Evolutionary conservation across 805 yeast genomes (phyloP).

Genomic region (Lipomyces mesembrius): DNA sequence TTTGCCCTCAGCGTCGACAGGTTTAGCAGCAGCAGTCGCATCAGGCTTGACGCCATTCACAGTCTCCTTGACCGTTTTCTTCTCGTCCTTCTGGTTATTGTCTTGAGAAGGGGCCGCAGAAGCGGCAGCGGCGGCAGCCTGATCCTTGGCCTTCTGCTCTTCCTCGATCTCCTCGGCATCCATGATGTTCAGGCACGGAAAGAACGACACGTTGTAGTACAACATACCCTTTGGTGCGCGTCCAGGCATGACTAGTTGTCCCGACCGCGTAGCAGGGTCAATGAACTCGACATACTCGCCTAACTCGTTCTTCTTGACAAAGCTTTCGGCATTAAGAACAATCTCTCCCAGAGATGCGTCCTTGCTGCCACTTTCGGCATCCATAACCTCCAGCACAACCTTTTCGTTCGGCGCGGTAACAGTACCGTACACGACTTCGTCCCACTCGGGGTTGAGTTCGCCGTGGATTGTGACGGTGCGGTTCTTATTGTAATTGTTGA

Average conservation of each 20-base stretch:
- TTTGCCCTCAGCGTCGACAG: conserved; percentile 40
- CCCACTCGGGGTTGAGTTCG: conserved; percentile 80
- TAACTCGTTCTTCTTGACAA: conserved; percentile 64
- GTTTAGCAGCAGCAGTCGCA: conserved; percentile 15
- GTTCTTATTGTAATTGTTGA: conserved; percentile 75
- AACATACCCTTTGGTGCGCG: conserved; percentile 85
- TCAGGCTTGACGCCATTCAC: conserved; percentile 25
- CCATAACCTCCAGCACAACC: conserved; percentile 88
- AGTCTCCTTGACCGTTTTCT: too few species aligned
- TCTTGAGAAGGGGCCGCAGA: conserved; percentile 32
- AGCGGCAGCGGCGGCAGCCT: conserved; percentile 45
- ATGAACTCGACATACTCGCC: conserved; percentile 66
- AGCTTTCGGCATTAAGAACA: conserved; percentile 66
- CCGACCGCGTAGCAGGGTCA: conserved; percentile 60
- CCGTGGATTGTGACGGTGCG: conserved; percentile 74
- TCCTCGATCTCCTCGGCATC: conserved; percentile 73
- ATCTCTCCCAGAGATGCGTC: conserved; percentile 89
- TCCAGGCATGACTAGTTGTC: conserved; percentile 66
- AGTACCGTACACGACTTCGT: conserved; percentile 80
- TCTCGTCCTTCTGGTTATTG: conserved; percentile 42
- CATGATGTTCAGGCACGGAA: conserved; percentile 79
- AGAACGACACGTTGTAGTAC: conserved; percentile 76
- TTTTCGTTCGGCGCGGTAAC: conserved; percentile 82
- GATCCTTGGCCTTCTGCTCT: conserved; percentile 52
- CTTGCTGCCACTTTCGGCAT: conserved; percentile 73